Base-by-base conservation (phyloP, 129 eudicot species). In the Tagetes patula region DNA sequence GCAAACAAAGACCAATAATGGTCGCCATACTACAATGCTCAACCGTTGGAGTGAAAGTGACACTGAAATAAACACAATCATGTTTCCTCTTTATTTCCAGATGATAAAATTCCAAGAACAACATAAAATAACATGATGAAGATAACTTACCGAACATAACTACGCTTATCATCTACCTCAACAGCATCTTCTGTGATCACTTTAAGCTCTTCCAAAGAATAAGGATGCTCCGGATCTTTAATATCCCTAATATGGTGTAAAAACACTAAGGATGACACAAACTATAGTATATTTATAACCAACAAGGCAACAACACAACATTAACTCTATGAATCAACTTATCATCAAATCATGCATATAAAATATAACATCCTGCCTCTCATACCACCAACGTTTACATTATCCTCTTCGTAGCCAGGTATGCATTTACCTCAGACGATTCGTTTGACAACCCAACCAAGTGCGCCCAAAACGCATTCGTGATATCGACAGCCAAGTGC, bases 221-320 rank as follows among this genome's bases (percentile, higher is more conserved):
- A 94, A 65, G 99, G 99, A 83, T 90, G 99, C 75, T 94, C 99
- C 39, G 99, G 99, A 82, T 94, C 99, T 82, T 94, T 94, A 40
- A 94, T 94, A 80, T 94, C 98, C 85, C 98, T 87, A 77, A 94
- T 84, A 88, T 90, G 96, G 63, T 94, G 87, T 94, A 69, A 67
- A 74, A 76, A 75, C 32, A 83, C 73, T 83, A 90, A 94, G 96
- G 70, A 84, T 47, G 36, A 64, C 41, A 79, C 33, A 39, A 13
- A 3, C 9, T 79, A 69, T 34, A 11, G 3, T 47, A 74, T 52
- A 43, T 36, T 27, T n/a, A 8, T 61, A 30, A 20, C 27, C 27
- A 20, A 20, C 27, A 20, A 20, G 27, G 27, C 27, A 20, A 20
- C 42, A 64, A 58, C 55, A 42, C 67, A 69, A 12, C 46, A 69